Percentiles rank a stretch among this genome's conserved stretches.
Conservation (phyloP, 1,139 yeast genomes). For the Candida freyschussii region DNA sequence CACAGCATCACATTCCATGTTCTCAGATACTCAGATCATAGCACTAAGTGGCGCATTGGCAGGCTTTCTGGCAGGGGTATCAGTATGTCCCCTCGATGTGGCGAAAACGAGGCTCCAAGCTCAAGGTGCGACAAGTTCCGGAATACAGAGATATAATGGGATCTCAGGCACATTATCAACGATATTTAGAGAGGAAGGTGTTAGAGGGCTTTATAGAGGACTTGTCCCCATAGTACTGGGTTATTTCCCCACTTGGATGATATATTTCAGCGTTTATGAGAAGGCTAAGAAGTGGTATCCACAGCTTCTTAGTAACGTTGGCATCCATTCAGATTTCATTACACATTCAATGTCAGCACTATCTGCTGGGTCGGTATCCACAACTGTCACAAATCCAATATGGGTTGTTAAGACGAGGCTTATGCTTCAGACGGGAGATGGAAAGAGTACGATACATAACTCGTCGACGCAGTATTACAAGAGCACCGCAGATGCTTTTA, state of each 20-base stretch:
- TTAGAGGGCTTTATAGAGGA: conserved; percentile 83
- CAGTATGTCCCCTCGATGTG: conserved; percentile 91
- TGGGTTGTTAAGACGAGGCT: conserved; percentile 96
- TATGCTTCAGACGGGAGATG: conserved; percentile 75
- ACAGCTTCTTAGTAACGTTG: conserved; percentile 28
- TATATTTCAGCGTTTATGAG: conserved; percentile 88
- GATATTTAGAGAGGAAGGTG: conserved; percentile 72
- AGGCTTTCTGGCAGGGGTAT: conserved; percentile 84
- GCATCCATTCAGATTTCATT: conserved; percentile 42
- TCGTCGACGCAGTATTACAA: conserved; percentile 41
- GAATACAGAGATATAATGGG: conserved; percentile 44
- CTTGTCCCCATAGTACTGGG: conserved; percentile 88
- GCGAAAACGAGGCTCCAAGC: conserved; percentile 94
- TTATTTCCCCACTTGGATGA: conserved; percentile 96
- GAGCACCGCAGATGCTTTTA: conserved; percentile 81
- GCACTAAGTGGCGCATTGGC: conserved; percentile 86
- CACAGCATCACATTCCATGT: no score
- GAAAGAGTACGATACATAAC: conserved; percentile 28
- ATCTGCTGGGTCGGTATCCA: conserved; percentile 84
- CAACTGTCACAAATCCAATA: conserved; percentile 88
- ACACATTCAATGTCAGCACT: conserved; percentile 77
- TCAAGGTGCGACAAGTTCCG: conserved; percentile 47
- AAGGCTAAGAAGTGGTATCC: conserved; percentile 56
- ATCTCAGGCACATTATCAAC: conserved; percentile 55
- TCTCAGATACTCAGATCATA: conserved; percentile 40